phyloP scores from a whole-genome alignment of 164 flowering plant genomes.

The Nymphaea colorata region DNA sequence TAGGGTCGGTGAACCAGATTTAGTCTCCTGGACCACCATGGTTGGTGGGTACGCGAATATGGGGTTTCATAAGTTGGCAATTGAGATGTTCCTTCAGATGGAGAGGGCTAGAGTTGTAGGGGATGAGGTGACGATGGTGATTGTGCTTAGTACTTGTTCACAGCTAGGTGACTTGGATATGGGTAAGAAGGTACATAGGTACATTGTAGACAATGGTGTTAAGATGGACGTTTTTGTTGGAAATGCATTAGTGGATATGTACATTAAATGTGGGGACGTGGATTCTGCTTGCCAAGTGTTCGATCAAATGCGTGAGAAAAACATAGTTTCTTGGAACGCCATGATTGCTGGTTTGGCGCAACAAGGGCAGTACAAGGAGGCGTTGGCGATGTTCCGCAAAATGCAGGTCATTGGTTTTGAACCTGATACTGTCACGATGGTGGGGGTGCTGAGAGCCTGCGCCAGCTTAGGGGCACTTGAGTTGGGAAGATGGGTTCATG shows the following conservation, averaged over 20 bases:
- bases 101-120: conserved; percentile 2
- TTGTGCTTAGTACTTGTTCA: conserved; percentile 10
- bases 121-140: conserved; percentile 11
- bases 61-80: conserved; percentile 7
- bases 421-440: conserved; percentile 13
- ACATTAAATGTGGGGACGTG: conserved; percentile 13
- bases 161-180: conserved; percentile 9
- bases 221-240: conserved; percentile 10
- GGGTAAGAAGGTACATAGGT: conserved; percentile 9
- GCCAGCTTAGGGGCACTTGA: conserved; percentile 12
- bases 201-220: conserved; percentile 7
- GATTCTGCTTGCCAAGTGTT: conserved; percentile 6
- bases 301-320: conserved; percentile 8
- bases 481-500: conserved; percentile 13
- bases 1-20: conserved; percentile 2
- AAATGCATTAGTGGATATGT: conserved; percentile 14
- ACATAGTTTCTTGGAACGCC: conserved; percentile 14
- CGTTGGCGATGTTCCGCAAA: conserved; percentile 5
- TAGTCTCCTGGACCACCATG: conserved; percentile 14
- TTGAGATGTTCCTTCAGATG: conserved; percentile 8
- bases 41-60: conserved; percentile 10
- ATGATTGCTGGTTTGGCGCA: conserved; percentile 10
- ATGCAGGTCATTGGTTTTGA: conserved; percentile 5
- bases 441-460: conserved; percentile 9
- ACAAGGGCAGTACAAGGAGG: conserved; percentile 12